Percentiles rank a stretch among this genome's conserved stretches.
phyloP scores from a whole-genome alignment of 2,329 filamentous ascomycete genomes.

The Pezicula radicicola region DNA sequence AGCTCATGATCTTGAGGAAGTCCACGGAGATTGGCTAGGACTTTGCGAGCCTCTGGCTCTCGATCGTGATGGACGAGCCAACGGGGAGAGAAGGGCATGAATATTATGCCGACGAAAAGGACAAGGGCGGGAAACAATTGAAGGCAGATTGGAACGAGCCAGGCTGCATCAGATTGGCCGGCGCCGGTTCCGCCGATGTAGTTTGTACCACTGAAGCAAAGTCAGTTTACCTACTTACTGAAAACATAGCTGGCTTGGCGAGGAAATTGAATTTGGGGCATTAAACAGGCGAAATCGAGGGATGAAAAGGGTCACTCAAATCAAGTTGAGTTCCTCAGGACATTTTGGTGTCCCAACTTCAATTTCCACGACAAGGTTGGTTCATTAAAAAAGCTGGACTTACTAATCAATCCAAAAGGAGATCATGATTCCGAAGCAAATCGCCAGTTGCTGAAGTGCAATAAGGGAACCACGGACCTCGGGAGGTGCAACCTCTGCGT shows the following conservation, averaged over 20 bases:
- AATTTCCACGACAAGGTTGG: not conserved
- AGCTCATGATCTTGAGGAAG: conserved; percentile 62
- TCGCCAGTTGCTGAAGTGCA: conserved; percentile 62
- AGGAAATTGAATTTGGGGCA: too few species aligned
- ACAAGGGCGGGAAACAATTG: conserved; percentile 67
- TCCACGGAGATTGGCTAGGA: conserved; percentile 62
- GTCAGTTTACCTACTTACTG: too few species aligned
- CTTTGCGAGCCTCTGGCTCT: conserved; percentile 62
- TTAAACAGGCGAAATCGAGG: too few species aligned
- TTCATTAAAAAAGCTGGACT: conserved; percentile 9
- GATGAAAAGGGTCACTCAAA: not conserved
- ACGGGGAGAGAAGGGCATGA: conserved; percentile 77
- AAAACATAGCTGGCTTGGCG: too few species aligned
- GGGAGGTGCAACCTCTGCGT: conserved; percentile 52
- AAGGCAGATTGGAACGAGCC: conserved; percentile 70
- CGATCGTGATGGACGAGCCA: conserved; percentile 71
- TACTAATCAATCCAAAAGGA: conserved; percentile 59
- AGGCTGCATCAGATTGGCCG: conserved; percentile 63
- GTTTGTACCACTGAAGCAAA: conserved; percentile 47
- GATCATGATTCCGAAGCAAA: conserved; percentile 53
- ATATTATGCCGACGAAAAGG: conserved; percentile 68
- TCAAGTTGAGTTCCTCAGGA: too few species aligned
- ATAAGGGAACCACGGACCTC: conserved; percentile 66
- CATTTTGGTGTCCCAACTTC: too few species aligned
- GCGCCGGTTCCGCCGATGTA: conserved; percentile 61